Evolutionary conservation across 2,329 filamentous ascomycete species (phyloP).

Genomic region (Xylaria sp.): DNA sequence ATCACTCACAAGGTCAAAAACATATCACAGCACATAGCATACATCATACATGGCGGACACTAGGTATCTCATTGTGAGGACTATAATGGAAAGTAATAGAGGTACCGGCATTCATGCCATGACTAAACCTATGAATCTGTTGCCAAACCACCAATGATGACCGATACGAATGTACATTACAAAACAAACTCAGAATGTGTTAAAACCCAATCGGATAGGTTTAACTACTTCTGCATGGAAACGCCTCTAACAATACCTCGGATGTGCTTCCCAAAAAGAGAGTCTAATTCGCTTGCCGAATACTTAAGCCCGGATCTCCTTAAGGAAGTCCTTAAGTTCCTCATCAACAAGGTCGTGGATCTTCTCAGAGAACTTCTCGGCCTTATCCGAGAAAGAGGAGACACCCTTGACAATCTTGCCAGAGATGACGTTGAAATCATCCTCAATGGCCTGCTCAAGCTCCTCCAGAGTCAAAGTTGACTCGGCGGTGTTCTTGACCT

Average conservation of each 20-base stretch:
- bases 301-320: slow-evolving; percentile 58
- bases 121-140: slow-evolving; percentile 42
- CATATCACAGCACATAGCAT: background rate
- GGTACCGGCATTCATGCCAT: slow-evolving; percentile 38
- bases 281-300: background rate
- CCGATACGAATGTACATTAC: slow-evolving; percentile 45
- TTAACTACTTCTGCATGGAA: slow-evolving; percentile 28
- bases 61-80: slow-evolving; percentile 9
- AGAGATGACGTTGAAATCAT: slow-evolving; percentile 70
- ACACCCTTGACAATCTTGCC: slow-evolving; percentile 66
- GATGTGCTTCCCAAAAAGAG: slow-evolving; percentile 26
- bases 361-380: slow-evolving; percentile 71
- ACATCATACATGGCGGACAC: background rate
- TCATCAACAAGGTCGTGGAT: slow-evolving; percentile 70
- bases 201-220: slow-evolving; percentile 26
- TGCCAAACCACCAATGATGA: slow-evolving; percentile 41
- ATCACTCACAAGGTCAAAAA: background rate
- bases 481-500: slow-evolving; percentile 58
- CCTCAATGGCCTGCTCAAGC: slow-evolving; percentile 69
- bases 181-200: slow-evolving; percentile 38
- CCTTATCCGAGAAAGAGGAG: slow-evolving; percentile 65
- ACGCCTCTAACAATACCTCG: slow-evolving; percentile 32
- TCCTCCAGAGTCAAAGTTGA: slow-evolving; percentile 63
- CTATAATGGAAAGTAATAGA: slow-evolving; percentile 18
- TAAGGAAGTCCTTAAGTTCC: slow-evolving; percentile 69